Evolutionary conservation across 192 early-diverging fungal genomes (phyloP).

Genomic region (Gonapodya sp.): DNA sequence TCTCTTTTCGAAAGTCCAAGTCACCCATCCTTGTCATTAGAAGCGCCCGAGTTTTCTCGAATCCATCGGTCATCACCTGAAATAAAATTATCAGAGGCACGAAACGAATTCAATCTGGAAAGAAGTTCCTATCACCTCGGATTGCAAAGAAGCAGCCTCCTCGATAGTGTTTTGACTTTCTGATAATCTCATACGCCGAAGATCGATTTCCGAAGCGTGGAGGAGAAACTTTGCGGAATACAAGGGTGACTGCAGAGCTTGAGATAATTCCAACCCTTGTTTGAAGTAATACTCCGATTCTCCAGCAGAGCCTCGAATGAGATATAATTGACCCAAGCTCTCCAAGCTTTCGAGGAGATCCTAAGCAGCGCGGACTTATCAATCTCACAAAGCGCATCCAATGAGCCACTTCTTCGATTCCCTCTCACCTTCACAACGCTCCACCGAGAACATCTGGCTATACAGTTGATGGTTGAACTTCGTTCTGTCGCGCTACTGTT

Average conservation of each 20-base stretch:
- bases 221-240: constrained; percentile 26
- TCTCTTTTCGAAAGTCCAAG: constrained; percentile 25
- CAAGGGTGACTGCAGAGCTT: constrained; percentile 22
- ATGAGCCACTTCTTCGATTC: constrained; percentile 13
- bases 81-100: not conserved
- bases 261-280: constrained; percentile 44
- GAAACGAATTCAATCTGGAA: not conserved
- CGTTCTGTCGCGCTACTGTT: not conserved
- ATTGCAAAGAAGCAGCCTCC: constrained; percentile 20
- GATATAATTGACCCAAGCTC: constrained; percentile 38
- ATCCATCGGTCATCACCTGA: not conserved
- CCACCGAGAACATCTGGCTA: not conserved
- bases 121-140: not conserved
- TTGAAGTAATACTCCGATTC: constrained; percentile 56
- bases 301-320: constrained; percentile 42
- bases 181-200: constrained; percentile 31
- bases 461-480: not conserved
- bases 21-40: constrained; percentile 37
- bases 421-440: constrained; percentile 11
- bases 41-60: constrained; percentile 17
- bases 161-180: constrained; percentile 31
- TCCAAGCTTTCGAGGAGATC: constrained; percentile 36
- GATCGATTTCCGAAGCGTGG: constrained; percentile 42
- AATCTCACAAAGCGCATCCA: constrained; percentile 1
- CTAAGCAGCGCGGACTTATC: constrained; percentile 17